Percentiles rank a stretch among this genome's conserved stretches.
phyloP scores from a whole-genome alignment of 2,329 filamentous ascomycete species.

The Venturia nashicola region DNA sequence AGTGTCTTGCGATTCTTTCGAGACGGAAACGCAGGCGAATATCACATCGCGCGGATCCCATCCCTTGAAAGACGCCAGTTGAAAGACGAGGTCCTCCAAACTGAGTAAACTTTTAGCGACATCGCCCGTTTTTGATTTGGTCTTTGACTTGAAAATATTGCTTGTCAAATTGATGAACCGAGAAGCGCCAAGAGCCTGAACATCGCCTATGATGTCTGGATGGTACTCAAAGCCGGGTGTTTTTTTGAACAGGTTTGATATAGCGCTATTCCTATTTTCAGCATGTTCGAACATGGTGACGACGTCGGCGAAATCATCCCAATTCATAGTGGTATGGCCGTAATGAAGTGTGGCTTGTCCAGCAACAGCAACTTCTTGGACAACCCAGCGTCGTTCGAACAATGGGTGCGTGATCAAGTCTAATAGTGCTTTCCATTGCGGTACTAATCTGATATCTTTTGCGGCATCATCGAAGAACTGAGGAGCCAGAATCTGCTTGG shows the following conservation, averaged over 20 bases:
- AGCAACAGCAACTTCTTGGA: slow-evolving; percentile 30
- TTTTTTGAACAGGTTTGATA: not conserved
- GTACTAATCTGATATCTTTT: slow-evolving; percentile 12
- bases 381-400: slow-evolving; percentile 22
- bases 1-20: not conserved
- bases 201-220: not conserved
- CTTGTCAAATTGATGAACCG: slow-evolving; percentile 1
- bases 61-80: not conserved
- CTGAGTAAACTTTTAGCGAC: not conserved
- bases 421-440: slow-evolving; percentile 22
- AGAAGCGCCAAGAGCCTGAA: not conserved
- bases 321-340: slow-evolving; percentile 23
- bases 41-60: not conserved
- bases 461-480: slow-evolving; percentile 20
- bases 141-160: not conserved
- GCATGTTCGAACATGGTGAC: slow-evolving; percentile 22
- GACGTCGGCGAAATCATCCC: slow-evolving; percentile 26
- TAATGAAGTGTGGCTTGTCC: slow-evolving; percentile 24
- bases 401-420: slow-evolving; percentile 25
- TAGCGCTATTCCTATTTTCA: not conserved
- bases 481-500: slow-evolving; percentile 19
- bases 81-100: not conserved
- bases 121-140: not conserved
- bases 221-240: not conserved
- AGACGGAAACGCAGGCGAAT: not conserved